Evolutionary conservation across 106 monocot species (phyloP).

Genomic region (Xerophyta viscosa): DNA sequence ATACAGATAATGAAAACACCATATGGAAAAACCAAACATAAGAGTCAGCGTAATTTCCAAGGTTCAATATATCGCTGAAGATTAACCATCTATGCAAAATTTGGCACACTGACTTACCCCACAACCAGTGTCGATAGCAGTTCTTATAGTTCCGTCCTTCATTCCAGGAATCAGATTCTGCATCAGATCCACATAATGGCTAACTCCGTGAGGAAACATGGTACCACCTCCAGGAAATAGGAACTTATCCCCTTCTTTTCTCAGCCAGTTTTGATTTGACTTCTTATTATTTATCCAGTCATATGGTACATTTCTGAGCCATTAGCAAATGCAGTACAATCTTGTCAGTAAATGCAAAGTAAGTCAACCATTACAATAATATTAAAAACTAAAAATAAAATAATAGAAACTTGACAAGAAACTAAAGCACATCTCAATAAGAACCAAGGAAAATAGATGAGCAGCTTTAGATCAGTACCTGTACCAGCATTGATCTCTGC

Average conservation of each 20-base stretch:
- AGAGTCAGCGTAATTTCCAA: no score
- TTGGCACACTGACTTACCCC: no score
- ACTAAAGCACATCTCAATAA: no score
- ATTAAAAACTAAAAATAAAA: no score
- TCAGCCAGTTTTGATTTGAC: conserved; percentile 82
- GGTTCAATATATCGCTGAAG: no score
- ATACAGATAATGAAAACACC: background rate
- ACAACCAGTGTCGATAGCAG: conserved; percentile 89
- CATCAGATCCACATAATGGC: conserved; percentile 74
- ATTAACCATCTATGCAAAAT: no score
- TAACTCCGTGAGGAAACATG: conserved; percentile 78
- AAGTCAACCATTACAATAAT: no score
- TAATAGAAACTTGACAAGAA: no score
- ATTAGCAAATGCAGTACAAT: background rate
- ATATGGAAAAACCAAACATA: no score
- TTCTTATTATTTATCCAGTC: conserved; percentile 85
- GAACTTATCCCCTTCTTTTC: conserved; percentile 77
- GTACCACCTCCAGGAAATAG: conserved; percentile 81
- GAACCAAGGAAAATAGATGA: no score
- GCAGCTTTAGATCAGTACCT: conserved; percentile 7
- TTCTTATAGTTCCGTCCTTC: conserved; percentile 77
- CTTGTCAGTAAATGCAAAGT: background rate
- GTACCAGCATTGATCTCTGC: conserved; percentile 21
- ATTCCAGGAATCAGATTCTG: conserved; percentile 68
- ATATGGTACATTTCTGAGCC: conserved; percentile 71